Percentiles rank a stretch among this genome's conserved stretches.
Evolutionary conservation across 2,329 filamentous ascomycete genomes (phyloP).

Genomic region (Xylaria multiplex): DNA sequence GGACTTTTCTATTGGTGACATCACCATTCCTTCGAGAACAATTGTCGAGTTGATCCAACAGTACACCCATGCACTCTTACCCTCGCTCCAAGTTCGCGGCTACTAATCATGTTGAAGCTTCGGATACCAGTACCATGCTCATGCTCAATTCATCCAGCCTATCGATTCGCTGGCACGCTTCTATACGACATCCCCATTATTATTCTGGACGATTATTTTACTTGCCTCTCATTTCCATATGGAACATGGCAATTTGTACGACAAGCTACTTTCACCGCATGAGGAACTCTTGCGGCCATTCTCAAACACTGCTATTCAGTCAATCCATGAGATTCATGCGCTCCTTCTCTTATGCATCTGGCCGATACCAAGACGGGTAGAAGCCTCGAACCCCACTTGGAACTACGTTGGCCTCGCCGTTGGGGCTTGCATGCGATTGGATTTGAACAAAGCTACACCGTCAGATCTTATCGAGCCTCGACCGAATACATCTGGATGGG

Average conservation of each 20-base stretch:
- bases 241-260: conserved; percentile 22
- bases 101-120: conserved; percentile 31
- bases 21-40: conserved; percentile 17
- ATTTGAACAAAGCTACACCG: conserved; percentile 19
- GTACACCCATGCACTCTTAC: conserved; percentile 19
- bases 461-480: not conserved
- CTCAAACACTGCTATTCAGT: conserved; percentile 27
- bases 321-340: conserved; percentile 33
- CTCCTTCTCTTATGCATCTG: conserved; percentile 32
- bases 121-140: conserved; percentile 22
- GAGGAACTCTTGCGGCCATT: conserved; percentile 26
- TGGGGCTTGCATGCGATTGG: conserved; percentile 29
- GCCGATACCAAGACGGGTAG: conserved; percentile 23
- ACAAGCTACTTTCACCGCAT: conserved; percentile 12
- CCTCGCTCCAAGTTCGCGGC: conserved; percentile 1
- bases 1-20: conserved; percentile 18
- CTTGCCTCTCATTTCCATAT: conserved; percentile 27
- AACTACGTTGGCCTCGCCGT: conserved; percentile 33
- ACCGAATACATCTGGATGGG: not conserved
- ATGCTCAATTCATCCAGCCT: conserved; percentile 29
- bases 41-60: conserved; percentile 33
- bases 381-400: conserved; percentile 25
- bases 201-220: conserved; percentile 36
- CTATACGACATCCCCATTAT: conserved; percentile 19
- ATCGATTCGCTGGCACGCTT: conserved; percentile 21